Evolutionary conservation across 2,329 filamentous ascomycete genomes (phyloP).

Genomic region (Aspergillus floridensis): DNA sequence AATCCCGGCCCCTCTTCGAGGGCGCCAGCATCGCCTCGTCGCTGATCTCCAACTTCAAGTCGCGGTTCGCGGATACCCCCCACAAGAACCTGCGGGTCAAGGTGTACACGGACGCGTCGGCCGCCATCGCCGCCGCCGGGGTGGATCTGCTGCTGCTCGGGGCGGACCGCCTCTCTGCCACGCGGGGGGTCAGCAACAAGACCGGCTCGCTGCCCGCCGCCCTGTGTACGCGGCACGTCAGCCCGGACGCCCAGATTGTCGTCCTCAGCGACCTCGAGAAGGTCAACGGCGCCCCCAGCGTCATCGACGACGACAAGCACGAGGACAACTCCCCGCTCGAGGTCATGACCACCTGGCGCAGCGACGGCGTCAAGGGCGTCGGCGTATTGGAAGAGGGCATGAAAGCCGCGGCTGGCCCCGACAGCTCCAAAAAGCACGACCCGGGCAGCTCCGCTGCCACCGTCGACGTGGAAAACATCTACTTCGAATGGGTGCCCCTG

Average conservation of each 20-base stretch:
- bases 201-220: slow-evolving; percentile 61
- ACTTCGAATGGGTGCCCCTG: slow-evolving; percentile 61
- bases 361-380: slow-evolving; percentile 22
- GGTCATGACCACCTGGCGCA: slow-evolving; percentile 49
- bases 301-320: slow-evolving; percentile 47
- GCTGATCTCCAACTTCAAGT: slow-evolving; percentile 22
- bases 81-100: slow-evolving; percentile 41
- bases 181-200: slow-evolving; percentile 65
- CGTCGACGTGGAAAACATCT: slow-evolving; percentile 46
- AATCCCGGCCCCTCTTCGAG: slow-evolving; percentile 66
- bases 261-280: slow-evolving; percentile 63
- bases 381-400: slow-evolving; percentile 20
- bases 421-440: background rate
- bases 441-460: slow-evolving; percentile 13
- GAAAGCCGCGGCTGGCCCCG: background rate
- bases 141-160: slow-evolving; percentile 62
- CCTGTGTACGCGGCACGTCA: slow-evolving; percentile 53
- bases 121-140: slow-evolving; percentile 52
- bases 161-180: slow-evolving; percentile 59
- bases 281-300: slow-evolving; percentile 50
- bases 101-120: slow-evolving; percentile 60
- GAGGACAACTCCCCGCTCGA: slow-evolving; percentile 57
- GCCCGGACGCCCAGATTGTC: slow-evolving; percentile 49
- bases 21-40: slow-evolving; percentile 57
- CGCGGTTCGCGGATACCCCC: slow-evolving; percentile 18